Base-by-base conservation (phyloP, 208 protist genomes). In the Acanthamoeba royreba region DNA sequence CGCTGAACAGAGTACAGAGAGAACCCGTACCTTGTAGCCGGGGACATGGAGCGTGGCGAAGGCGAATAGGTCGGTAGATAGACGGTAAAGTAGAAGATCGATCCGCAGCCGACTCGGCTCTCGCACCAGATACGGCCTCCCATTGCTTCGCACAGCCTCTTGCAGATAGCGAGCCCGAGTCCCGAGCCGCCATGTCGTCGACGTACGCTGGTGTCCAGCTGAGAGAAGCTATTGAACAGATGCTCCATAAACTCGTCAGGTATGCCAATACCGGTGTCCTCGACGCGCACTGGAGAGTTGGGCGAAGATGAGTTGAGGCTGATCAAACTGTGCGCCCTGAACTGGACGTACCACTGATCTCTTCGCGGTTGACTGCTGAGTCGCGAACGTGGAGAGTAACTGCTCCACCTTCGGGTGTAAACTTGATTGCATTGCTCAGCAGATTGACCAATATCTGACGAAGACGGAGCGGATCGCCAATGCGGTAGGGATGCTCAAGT, bases 361-460 rank as follows among this genome's bases (percentile, higher is more conserved):
- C 19, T 28, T 35, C 55, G 55, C 11, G 33, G 4, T 66, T 4
- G 55, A 35, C 55, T 17, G 25, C 19, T 28, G 5, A 17, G 55
- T 66, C 19, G 55, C 9, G 4, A 4, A 66, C 25, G 19, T 31
- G 0, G 0, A 95, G n/a, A 15, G n/a, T 19, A 13, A 95, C 69
- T 9, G 4, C 40, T n/a, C 94, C 94, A 4, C 38, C 38, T 25
- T 93, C 53, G 4, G 46, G n/a, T 0, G 94, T 93, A 28, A 95
- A 95, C 58, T 93, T 95, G 25, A 93, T 83, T 0, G 89, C 79
- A 43, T 95, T 95, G 8, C 9, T 40, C 4, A 95, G 5, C 0
- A 93, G 4, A 40, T 95, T 95, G 86, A 66, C 58, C 25, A 95
- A 42, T 0, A 81, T 31, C 45, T 95, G 94, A 53, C 93, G 77